Evolutionary conservation across 108 stramenopile species (phyloP).

Genomic region (Skeletonema marinoi): DNA sequence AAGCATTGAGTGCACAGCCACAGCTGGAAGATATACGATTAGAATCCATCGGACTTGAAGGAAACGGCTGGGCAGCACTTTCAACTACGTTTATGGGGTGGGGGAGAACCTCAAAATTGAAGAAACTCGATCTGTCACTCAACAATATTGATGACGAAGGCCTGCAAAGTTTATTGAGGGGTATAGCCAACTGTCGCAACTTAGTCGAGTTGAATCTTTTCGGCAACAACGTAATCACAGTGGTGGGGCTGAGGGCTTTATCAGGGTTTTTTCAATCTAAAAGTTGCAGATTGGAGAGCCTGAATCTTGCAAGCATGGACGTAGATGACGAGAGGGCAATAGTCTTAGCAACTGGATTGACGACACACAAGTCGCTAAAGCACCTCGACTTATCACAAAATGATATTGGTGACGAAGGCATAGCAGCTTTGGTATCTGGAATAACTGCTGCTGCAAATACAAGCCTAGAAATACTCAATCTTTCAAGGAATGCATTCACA

Average conservation of each 20-base stretch:
- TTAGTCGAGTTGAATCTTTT: background rate
- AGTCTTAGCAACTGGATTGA: background rate
- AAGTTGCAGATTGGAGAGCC: constrained; percentile 2
- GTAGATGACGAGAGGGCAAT: background rate
- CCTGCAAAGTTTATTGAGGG: background rate
- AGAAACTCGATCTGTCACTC: background rate
- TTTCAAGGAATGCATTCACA: too few relatives aligned
- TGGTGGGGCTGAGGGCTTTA: background rate
- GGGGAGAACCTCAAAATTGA: background rate
- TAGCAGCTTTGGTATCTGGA: background rate
- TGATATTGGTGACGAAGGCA: background rate
- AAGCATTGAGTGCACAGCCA: too few relatives aligned
- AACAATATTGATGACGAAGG: constrained; percentile 5
- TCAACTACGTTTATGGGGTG: too few relatives aligned
- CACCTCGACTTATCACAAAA: background rate
- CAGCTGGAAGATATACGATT: too few relatives aligned
- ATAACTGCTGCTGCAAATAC: too few relatives aligned
- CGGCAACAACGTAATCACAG: background rate
- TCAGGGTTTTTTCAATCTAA: background rate
- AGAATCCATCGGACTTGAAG: too few relatives aligned
- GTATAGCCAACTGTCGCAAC: background rate
- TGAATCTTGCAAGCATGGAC: background rate
- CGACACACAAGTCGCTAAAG: background rate
- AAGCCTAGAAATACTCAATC: too few relatives aligned
- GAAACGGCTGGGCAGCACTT: too few relatives aligned